Evolutionary conservation across 495 filamentous ascomycete species (phyloP), one percentile per base, ranked within the genome.

Genomic region (Parachaetomium inaequale): DNA sequence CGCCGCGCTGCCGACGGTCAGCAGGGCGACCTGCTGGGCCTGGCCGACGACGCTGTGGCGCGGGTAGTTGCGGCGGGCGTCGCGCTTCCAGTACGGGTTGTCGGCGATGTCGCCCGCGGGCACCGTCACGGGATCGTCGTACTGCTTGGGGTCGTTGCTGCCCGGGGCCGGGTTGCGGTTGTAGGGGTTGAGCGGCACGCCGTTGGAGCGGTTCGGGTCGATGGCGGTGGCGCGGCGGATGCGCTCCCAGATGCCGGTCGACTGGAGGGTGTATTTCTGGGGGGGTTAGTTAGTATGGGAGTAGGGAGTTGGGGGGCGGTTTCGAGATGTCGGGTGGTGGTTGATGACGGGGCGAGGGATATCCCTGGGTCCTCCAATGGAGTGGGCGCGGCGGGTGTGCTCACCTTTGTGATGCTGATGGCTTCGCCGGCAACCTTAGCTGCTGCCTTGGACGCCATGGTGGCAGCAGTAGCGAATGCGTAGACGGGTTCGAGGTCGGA

Each of bases 1-100:
- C n/a, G 84, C 87, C 61, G 85, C 85, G 74, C 87, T 96, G 34
- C 95, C 94, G 14, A 98, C 89, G 25, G 81, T 88, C 63, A 98
- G 81, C 62, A 98, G 84, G 5, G 86, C 87, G 23, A 93, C 93
- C 26, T 90, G 87, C 78, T 98, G 89, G 19, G 83, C 86, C 78
- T 96, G 94, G 50, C 77, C 87, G 56, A 98, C 85, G 34, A 88
- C 84, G 67, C 88, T 92, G 49, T 89, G 80, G 59, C 81, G 82
- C n/a, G 95, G 89, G 79, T 98, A 98, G 69, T 81, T 84, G 68
- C 95, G 86, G 52, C 94, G 88, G 55, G 79, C 75, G 68, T 98
- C 94, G 59, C 94, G 92, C 79, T 95, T 95, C 90, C 92, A 98
- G 84, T 98, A 98, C 42, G 94, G 85, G 76, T 98, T 98, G 71